A percentile compares a stretch with the other conserved stretches of the same genome.
These are phyloP conservation scores for Bromus sterilis DNA, from an alignment of 176 grass and related monocot genomes.

Conservation along the genomic window DNA sequence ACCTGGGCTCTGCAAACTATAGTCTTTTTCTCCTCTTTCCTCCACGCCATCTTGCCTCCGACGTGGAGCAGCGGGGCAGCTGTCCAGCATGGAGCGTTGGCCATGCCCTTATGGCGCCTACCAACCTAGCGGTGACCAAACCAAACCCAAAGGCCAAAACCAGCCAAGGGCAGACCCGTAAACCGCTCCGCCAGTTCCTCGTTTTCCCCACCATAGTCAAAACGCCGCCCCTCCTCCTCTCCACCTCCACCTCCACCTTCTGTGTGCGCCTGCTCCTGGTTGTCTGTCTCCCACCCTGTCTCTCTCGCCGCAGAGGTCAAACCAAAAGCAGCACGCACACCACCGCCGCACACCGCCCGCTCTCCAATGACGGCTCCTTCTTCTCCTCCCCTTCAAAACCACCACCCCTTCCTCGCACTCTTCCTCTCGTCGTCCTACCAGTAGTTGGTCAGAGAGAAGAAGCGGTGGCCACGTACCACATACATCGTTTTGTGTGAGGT, in stretches of 20 bases:
- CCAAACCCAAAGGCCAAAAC: background rate
- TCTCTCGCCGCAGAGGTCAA: constrained; percentile 41
- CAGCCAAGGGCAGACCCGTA: background rate
- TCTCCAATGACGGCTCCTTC: constrained; percentile 40
- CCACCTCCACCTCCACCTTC: background rate
- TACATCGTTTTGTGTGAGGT: background rate
- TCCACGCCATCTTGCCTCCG: too few species aligned
- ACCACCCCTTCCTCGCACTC: background rate
- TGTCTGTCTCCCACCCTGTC: constrained; percentile 4
- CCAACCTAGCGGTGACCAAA: constrained; percentile 23
- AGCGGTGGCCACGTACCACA: too few species aligned
- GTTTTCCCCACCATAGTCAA: background rate
- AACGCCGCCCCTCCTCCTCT: background rate
- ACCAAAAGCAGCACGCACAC: constrained; percentile 33
- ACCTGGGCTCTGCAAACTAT: too few species aligned
- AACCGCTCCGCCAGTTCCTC: background rate
- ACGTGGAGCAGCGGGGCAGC: too few species aligned
- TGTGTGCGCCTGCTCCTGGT: background rate
- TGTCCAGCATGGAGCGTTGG: too few species aligned
- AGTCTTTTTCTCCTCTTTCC: too few species aligned
- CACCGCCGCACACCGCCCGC: constrained; percentile 13
- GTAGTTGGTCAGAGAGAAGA: background rate
- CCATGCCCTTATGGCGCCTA: too few species aligned
- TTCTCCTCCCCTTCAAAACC: constrained; percentile 29
- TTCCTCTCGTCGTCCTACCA: background rate